Conservation (phyloP, 441 rosid species). For the Pelargonium citronellum region DNA sequence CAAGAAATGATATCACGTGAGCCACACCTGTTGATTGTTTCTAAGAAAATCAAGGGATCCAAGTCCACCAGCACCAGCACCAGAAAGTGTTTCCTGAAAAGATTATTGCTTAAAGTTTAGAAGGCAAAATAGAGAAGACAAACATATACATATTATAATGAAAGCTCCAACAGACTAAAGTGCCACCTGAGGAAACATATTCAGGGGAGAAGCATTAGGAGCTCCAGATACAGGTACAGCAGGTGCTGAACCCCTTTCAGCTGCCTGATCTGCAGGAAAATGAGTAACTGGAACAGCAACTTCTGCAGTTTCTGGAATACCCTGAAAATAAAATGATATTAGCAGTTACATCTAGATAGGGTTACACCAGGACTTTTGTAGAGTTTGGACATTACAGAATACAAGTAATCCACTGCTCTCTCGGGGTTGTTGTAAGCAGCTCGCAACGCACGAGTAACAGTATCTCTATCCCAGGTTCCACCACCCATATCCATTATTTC, state of each 20-base stretch:
- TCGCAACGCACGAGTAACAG: constrained; percentile 78
- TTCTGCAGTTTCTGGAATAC: constrained; percentile 84
- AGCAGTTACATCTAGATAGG: constrained; percentile 17
- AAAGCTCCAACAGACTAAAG: constrained; percentile 16
- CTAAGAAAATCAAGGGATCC: constrained; percentile 88
- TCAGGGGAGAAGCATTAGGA: constrained; percentile 89
- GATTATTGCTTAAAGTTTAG: constrained; percentile 21
- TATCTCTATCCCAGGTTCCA: constrained; percentile 92
- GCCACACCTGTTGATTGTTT: constrained; percentile 73
- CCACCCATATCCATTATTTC: constrained; percentile 95
- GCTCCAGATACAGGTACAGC: constrained; percentile 55
- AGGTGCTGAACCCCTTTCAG: constrained; percentile 47
- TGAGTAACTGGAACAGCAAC: constrained; percentile 59
- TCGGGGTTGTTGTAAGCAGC: constrained; percentile 97
- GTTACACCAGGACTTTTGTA: constrained; percentile 5
- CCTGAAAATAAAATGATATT: constrained; percentile 44
- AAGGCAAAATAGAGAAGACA: neutral
- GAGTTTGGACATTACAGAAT: constrained; percentile 49
- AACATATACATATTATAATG: neutral
- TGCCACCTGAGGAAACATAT: constrained; percentile 89
- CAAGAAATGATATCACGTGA: constrained; percentile 14
- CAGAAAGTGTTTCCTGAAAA: constrained; percentile 58
- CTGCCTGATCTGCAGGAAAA: constrained; percentile 41
- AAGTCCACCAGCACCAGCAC: constrained; percentile 55
- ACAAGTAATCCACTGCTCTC: constrained; percentile 91